Percentiles rank a stretch among this genome's conserved stretches.
Evolutionary conservation across 2,329 filamentous ascomycete species (phyloP).

Genomic region (Cladophialophora exuberans): DNA sequence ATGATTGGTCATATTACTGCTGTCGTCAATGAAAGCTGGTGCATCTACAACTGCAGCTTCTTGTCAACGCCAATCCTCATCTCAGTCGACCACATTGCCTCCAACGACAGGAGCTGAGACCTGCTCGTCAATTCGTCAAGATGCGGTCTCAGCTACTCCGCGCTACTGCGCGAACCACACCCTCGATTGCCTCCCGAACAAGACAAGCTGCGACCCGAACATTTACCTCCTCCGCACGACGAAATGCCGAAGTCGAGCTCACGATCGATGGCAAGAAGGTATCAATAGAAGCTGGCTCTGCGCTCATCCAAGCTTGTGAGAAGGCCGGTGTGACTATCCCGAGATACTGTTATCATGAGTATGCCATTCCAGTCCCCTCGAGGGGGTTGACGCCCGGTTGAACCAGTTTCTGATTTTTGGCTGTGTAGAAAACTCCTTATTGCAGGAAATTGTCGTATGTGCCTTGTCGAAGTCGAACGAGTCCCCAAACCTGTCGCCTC

Average conservation of each 20-base stretch:
- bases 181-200: slow-evolving; percentile 44
- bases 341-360: slow-evolving; percentile 99
- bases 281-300: slow-evolving; percentile 95
- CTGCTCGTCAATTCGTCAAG: slow-evolving; percentile 42
- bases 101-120: slow-evolving; percentile 31
- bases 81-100: slow-evolving; percentile 16
- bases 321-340: slow-evolving; percentile 91
- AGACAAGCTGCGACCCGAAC: slow-evolving; percentile 66
- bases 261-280: slow-evolving; percentile 99
- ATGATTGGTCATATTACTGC: slow-evolving; percentile 7
- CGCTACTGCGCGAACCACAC: slow-evolving; percentile 59
- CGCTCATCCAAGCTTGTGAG: slow-evolving; percentile 98
- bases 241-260: slow-evolving; percentile 91
- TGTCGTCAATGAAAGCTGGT: slow-evolving; percentile 21
- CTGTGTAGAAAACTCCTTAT: slow-evolving; percentile 85
- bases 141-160: slow-evolving; percentile 68
- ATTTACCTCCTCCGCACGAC: slow-evolving; percentile 78
- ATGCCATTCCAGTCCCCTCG: slow-evolving; percentile 46
- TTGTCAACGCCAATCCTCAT: slow-evolving; percentile 21
- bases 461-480: slow-evolving; percentile 94
- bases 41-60: slow-evolving; percentile 22
- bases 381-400: neutral
- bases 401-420: slow-evolving; percentile 6
- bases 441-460: slow-evolving; percentile 99
- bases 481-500: slow-evolving; percentile 97